Percentiles rank a stretch among this genome's conserved stretches.
These are phyloP conservation scores for Linnemannia schmuckeri DNA, from an alignment of 192 early-diverging fungal genomes.

Conservation along the genomic window DNA sequence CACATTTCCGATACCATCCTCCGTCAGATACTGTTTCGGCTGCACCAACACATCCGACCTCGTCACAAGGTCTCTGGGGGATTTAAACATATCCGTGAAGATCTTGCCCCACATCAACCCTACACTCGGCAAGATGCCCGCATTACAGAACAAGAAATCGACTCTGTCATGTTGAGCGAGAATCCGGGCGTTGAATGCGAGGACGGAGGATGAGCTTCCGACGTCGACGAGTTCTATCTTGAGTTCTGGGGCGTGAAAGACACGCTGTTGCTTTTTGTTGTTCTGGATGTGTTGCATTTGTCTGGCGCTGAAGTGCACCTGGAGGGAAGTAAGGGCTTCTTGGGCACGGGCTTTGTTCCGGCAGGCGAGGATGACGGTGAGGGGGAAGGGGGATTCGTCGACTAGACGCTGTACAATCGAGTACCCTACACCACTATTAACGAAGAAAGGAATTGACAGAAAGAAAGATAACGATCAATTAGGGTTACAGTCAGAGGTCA, in stretches of 20 bases:
- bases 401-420: conserved; percentile 65
- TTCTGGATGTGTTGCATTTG: not conserved
- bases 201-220: conserved; percentile 47
- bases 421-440: conserved; percentile 63
- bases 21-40: conserved; percentile 58
- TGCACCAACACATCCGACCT: conserved; percentile 62
- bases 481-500: not conserved
- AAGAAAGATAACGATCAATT: not conserved
- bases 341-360: conserved; percentile 61
- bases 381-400: conserved; percentile 36
- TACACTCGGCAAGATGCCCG: conserved; percentile 59
- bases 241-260: conserved; percentile 50
- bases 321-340: conserved; percentile 52
- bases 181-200: conserved; percentile 55
- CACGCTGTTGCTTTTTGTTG: not conserved
- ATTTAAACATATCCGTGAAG: conserved; percentile 35
- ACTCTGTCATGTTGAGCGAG: conserved; percentile 52
- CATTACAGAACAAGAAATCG: conserved; percentile 69
- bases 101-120: conserved; percentile 60
- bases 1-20: conserved; percentile 66
- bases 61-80: conserved; percentile 51
- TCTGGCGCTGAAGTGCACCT: conserved; percentile 18
- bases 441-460: not conserved
- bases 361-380: conserved; percentile 65
- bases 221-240: conserved; percentile 64